A percentile compares a stretch with the other conserved stretches of the same genome.
These are phyloP conservation scores for Byssothecium circinans DNA, from an alignment of 2,329 filamentous ascomycete species.

Conservation along the genomic window DNA sequence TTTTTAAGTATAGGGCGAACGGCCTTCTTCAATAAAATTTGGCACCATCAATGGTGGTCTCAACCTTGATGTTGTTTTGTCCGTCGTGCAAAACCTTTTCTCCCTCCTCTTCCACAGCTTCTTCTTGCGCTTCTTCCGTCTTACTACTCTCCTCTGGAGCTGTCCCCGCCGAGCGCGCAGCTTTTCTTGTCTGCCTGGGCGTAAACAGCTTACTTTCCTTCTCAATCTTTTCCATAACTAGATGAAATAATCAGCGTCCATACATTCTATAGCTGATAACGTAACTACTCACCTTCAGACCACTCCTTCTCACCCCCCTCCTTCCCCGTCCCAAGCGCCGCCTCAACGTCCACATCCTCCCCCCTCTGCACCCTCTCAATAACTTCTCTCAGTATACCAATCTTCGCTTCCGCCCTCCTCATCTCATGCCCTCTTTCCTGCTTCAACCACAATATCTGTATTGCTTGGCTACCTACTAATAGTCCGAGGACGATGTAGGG, in stretches of 20 bases:
- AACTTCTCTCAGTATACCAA: conserved; percentile 73
- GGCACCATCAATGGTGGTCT: conserved; percentile 31
- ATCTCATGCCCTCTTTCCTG: conserved; percentile 73
- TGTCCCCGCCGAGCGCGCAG: conserved; percentile 20
- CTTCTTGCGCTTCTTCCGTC: background rate
- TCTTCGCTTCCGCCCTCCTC: conserved; percentile 76
- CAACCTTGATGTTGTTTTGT: conserved; percentile 23
- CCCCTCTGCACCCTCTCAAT: conserved; percentile 52
- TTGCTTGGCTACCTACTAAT: conserved; percentile 92
- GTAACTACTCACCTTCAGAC: conserved; percentile 69
- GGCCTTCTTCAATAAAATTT: conserved; percentile 30
- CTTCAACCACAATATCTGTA: conserved; percentile 82
- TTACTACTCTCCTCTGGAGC: conserved; percentile 20
- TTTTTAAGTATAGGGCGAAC: no score
- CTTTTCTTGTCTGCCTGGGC: conserved; percentile 42
- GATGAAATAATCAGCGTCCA: conserved; percentile 12
- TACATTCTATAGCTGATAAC: conserved; percentile 1
- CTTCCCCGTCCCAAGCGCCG: conserved; percentile 76
- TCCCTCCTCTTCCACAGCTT: conserved; percentile 36
- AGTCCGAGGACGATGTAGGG: conserved; percentile 68
- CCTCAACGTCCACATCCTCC: conserved; percentile 69
- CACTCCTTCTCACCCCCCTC: conserved; percentile 76
- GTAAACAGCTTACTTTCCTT: conserved; percentile 60
- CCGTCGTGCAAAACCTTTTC: conserved; percentile 23
- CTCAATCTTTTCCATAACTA: conserved; percentile 69